These are phyloP conservation scores for Petrea volubilis DNA, from an alignment of 257 asterid genomes.

Conservation along the genomic window DNA sequence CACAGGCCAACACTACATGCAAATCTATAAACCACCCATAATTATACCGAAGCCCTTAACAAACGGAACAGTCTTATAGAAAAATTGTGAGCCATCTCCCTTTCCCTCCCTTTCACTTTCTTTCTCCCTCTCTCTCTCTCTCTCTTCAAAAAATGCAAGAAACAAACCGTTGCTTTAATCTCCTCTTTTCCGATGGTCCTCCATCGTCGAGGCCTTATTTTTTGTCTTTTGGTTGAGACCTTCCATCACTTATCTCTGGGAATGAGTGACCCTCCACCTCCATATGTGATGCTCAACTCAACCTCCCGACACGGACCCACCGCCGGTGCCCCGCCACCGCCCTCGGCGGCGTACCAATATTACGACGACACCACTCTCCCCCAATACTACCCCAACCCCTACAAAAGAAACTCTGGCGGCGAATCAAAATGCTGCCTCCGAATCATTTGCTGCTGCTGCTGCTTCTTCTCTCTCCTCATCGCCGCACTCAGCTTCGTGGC, in stretches of 20 bases:
- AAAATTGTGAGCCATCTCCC: not conserved
- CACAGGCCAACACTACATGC: not conserved
- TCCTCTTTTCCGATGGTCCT: not conserved
- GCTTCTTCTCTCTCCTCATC: constrained; percentile 37
- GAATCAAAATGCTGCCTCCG: constrained; percentile 9
- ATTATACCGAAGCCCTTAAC: not conserved
- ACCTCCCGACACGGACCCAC: too few species aligned
- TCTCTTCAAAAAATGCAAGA: not conserved
- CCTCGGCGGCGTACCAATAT: constrained; percentile 28
- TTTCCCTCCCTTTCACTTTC: not conserved
- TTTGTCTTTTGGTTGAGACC: not conserved
- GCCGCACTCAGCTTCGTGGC: not conserved
- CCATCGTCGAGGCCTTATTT: not conserved
- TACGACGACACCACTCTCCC: constrained; percentile 24
- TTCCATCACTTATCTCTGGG: not conserved
- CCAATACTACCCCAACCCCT: constrained; percentile 16
- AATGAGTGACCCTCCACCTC: constrained; percentile 38
- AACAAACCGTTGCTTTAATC: not conserved
- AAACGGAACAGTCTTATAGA: not conserved
- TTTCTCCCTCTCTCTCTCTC: not conserved
- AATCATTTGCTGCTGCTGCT: constrained; percentile 44
- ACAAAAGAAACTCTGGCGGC: not conserved
- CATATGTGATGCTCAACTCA: constrained; percentile 31
- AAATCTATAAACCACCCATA: not conserved
- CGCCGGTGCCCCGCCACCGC: not conserved